A percentile compares a stretch with the other conserved stretches of the same genome.
Evolutionary conservation across 73 alveolate species (phyloP).

Genomic region (Tetrahymena borealis): DNA sequence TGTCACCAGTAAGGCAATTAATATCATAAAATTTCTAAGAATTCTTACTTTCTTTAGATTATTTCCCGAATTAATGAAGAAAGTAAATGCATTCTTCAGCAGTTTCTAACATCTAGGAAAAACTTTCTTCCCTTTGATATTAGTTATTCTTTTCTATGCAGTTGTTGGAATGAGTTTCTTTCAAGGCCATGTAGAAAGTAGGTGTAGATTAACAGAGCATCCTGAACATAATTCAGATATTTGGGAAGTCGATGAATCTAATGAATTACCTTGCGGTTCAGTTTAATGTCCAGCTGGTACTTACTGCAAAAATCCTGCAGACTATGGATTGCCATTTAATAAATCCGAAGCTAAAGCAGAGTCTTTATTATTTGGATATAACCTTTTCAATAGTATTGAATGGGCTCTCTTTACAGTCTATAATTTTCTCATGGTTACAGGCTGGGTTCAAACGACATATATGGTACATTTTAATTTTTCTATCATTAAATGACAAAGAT

Average conservation of each 20-base stretch:
- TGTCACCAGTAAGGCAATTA: not conserved
- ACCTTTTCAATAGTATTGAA: conserved; percentile 10
- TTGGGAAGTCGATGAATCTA: not conserved
- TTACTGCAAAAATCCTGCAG: conserved; percentile 14
- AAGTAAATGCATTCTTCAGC: not conserved
- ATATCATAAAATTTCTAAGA: not conserved
- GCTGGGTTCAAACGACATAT: conserved; percentile 35
- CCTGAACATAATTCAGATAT: not conserved
- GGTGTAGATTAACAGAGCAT: not conserved
- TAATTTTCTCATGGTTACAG: conserved; percentile 27
- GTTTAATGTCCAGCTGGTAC: not conserved
- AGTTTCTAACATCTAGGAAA: not conserved
- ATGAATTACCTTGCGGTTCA: not conserved
- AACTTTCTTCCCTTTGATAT: not conserved
- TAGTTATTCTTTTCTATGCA: not conserved
- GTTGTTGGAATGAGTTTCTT: not conserved
- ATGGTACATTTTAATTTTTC: not conserved
- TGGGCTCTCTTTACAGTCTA: conserved; percentile 16
- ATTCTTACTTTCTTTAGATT: not conserved
- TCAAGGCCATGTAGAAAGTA: not conserved
- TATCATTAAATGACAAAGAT: not conserved
- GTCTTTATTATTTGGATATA: not conserved
- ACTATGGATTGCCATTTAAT: conserved; percentile 4
- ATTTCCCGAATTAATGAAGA: not conserved
- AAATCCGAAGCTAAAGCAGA: not conserved